phyloP scores from a whole-genome alignment of 495 filamentous ascomycete species.

The Penicillium tannophilum region DNA sequence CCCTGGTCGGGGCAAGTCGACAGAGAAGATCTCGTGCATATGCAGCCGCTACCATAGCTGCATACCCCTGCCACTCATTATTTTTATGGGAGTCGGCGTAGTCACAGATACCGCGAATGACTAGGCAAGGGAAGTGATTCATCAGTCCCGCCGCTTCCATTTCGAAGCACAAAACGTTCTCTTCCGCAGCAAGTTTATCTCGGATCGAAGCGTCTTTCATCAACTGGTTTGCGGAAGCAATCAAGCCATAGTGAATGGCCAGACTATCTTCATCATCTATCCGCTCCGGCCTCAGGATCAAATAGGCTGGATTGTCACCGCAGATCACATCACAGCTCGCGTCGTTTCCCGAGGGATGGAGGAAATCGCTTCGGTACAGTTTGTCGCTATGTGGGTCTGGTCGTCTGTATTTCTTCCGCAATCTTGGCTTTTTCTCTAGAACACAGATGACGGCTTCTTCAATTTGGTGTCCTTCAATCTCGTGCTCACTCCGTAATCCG shows the following conservation, averaged over 20 bases:
- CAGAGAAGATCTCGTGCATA: conserved; percentile 32
- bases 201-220: conserved; percentile 19
- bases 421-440: background rate
- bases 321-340: background rate
- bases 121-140: conserved; percentile 35
- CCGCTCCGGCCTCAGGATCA: background rate
- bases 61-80: conserved; percentile 37
- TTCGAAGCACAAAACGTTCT: conserved; percentile 19
- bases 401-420: background rate
- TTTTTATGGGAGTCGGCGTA: conserved; percentile 44
- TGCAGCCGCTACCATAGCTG: conserved; percentile 33
- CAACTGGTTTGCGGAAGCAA: conserved; percentile 27
- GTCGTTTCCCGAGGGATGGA: background rate
- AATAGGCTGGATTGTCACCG: background rate
- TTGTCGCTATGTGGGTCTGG: background rate
- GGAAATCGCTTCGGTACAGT: background rate
- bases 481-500: background rate
- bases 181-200: conserved; percentile 14
- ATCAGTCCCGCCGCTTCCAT: conserved; percentile 44
- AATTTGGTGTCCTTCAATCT: background rate
- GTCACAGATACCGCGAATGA: conserved; percentile 42
- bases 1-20: background rate
- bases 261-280: background rate
- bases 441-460: background rate
- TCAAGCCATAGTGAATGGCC: conserved; percentile 24